A percentile compares a stretch with the other conserved stretches of the same genome.
These are phyloP conservation scores for Cladosporium sp. DNA, from an alignment of 2,329 filamentous ascomycete genomes.

Conservation along the genomic window DNA sequence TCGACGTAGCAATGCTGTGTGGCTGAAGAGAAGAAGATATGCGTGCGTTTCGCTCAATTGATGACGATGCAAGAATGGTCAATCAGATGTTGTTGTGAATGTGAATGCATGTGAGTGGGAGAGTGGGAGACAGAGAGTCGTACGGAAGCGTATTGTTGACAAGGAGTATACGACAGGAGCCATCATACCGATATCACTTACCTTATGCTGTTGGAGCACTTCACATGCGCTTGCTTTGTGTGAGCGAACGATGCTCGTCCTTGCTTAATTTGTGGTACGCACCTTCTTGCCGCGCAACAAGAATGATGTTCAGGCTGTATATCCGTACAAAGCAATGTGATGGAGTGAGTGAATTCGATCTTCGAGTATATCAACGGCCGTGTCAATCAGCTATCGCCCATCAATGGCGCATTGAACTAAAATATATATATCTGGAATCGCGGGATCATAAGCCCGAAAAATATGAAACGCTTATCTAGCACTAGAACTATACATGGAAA, in stretches of 20 bases:
- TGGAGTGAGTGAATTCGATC: background rate
- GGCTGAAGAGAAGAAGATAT: background rate
- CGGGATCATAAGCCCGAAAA: background rate
- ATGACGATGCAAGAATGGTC: background rate
- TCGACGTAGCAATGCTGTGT: background rate
- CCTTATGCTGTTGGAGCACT: background rate
- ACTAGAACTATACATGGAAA: background rate
- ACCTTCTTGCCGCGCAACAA: background rate
- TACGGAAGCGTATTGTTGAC: background rate
- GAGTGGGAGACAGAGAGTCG: background rate
- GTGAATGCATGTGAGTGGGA: background rate
- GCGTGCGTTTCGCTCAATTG: background rate
- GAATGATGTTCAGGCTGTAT: background rate
- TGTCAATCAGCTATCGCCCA: background rate
- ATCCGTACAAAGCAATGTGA: background rate
- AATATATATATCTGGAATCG: background rate
- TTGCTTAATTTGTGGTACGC: background rate
- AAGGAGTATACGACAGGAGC: background rate
- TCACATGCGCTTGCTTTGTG: background rate
- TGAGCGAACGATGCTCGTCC: background rate
- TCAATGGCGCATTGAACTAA: background rate
- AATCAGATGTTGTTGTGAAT: background rate
- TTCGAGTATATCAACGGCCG: background rate
- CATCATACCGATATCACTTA: background rate
- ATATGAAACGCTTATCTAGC: background rate